Conservation (phyloP, 805 yeast genomes). For the Wickerhamomyces chambardii region DNA sequence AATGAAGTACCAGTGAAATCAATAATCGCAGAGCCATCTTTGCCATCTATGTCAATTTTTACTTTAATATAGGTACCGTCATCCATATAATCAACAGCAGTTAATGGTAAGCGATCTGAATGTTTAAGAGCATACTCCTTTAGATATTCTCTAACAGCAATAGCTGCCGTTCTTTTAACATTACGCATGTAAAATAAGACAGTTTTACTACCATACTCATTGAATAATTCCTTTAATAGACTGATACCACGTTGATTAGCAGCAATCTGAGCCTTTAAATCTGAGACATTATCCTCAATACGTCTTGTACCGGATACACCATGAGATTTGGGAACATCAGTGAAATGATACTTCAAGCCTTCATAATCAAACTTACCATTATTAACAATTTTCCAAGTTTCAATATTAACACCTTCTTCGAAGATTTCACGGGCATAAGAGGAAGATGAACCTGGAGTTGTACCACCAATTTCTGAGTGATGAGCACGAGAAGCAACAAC, state of each 20-base stretch:
- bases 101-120: constrained; percentile 23
- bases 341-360: constrained; percentile 35
- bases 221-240: constrained; percentile 30
- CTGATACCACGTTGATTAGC: constrained; percentile 43
- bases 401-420: constrained; percentile 50
- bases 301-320: constrained; percentile 51
- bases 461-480: constrained; percentile 58
- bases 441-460: constrained; percentile 49
- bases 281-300: constrained; percentile 42
- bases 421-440: constrained; percentile 42
- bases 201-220: constrained; percentile 32
- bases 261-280: constrained; percentile 39
- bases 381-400: constrained; percentile 39
- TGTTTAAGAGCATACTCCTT: constrained; percentile 32
- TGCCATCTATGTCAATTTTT: constrained; percentile 28
- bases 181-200: constrained; percentile 38
- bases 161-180: constrained; percentile 35
- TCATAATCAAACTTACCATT: constrained; percentile 44
- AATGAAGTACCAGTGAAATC: constrained; percentile 47
- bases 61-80: constrained; percentile 44
- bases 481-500: constrained; percentile 54
- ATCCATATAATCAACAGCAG: constrained; percentile 41
- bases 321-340: constrained; percentile 35
- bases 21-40: constrained; percentile 31
- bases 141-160: constrained; percentile 30